Base-by-base conservation (phyloP, 169 alveolate genomes). In the Babesia gibsoni region DNA sequence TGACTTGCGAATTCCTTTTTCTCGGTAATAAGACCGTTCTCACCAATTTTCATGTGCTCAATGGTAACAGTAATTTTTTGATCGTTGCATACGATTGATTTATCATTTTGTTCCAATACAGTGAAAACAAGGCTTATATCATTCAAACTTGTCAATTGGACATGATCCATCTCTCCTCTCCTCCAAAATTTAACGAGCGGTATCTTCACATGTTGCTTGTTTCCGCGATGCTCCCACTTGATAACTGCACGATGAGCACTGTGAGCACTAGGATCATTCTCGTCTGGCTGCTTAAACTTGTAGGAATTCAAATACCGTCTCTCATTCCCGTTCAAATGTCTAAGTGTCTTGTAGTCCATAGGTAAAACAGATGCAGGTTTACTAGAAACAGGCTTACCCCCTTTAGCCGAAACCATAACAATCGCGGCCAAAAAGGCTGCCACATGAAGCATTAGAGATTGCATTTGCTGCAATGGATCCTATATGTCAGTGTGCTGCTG, bases 111-210 rank as follows among this genome's bases (percentile, higher is more conserved):
- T n/a, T n/a, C n/a, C n/a, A n/a, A n/a, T n/a, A n/a, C 46, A 32
- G 72, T 61, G 33, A 61, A 43, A 20, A 61, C 45, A n/a, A 61
- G 33, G 8, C 37, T 12, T 14, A 61, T 6, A 33, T 61, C 72
- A 4, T 16, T 42, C 3, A 61, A 18, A 12, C 20, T 16, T 33
- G 23, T 45, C 59, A 12, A 27, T 27, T 29, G 43, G 42, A 61
- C 5, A 6, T 61, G 35, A 3, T 27, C 37, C 27, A 61, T 12
- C 6, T 8, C 57, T 7, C 58, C 72, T 29, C 42, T 2, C 36
- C 42, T 29, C 50, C n/a, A 22, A 35, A 43, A 61, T n/a, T 61
- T 42, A 36, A 61, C 29, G 33, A 61, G 18, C 33, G 72, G 59
- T 5, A 14, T 23, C 20, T 9, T n/a, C n/a, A n/a, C n/a, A n/a